Evolutionary conservation across 495 filamentous ascomycete genomes (phyloP).

Genomic region (Chaetomium tenue): DNA sequence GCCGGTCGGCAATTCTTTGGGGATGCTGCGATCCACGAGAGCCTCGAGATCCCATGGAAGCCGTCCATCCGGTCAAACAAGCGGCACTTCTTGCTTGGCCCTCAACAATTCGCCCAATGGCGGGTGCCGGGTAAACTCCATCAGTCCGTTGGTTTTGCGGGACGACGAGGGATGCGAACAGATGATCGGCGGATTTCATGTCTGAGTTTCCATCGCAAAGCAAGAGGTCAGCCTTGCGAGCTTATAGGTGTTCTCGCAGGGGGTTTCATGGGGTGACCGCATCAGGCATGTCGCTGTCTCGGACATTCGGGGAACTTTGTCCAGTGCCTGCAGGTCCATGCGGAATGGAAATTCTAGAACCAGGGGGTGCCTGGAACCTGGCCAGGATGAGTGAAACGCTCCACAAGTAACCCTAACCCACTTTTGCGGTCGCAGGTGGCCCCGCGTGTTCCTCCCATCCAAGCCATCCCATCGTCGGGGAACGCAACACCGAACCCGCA

Average conservation of each 20-base stretch:
- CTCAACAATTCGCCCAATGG: conserved; percentile 10
- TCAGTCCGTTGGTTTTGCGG: neutral
- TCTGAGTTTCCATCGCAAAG: too few relatives aligned
- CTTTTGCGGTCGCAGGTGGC: too few relatives aligned
- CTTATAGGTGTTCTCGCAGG: neutral
- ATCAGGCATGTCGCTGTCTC: neutral
- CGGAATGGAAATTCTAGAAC: neutral
- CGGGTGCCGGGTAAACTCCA: conserved; percentile 23
- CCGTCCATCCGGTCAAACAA: neutral
- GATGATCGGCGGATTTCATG: neutral
- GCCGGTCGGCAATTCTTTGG: conserved; percentile 18
- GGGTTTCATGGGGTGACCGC: neutral
- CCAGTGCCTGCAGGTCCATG: neutral
- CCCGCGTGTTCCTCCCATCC: too few relatives aligned
- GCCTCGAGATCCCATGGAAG: neutral
- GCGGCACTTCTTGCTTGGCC: conserved; percentile 18
- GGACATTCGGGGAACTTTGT: conserved; percentile 5
- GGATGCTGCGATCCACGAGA: neutral
- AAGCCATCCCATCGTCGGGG: too few relatives aligned
- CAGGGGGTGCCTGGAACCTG: neutral
- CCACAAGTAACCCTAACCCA: neutral
- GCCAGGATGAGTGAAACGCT: too few relatives aligned
- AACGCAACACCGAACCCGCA: neutral
- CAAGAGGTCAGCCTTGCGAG: too few relatives aligned
- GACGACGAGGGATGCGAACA: neutral